These are phyloP conservation scores for Aureobasidium sp. DNA, from an alignment of 2,329 filamentous ascomycete species.

Conservation along the genomic window DNA sequence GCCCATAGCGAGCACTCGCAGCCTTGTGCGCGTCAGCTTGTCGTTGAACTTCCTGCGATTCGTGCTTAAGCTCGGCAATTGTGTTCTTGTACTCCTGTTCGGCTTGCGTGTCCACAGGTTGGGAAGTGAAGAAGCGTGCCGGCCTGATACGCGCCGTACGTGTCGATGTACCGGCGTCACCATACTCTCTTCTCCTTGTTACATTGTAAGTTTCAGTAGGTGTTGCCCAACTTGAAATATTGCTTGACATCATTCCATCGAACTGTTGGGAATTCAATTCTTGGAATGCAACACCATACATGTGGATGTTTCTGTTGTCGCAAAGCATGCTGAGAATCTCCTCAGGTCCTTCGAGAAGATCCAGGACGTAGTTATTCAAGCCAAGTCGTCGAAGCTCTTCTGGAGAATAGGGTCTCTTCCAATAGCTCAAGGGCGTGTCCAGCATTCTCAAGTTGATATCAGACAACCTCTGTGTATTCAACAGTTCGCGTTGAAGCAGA, in stretches of 20 bases:
- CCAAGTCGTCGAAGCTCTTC: constrained; percentile 52
- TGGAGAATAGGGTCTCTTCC: constrained; percentile 45
- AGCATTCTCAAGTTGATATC: constrained; percentile 64
- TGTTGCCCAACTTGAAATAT: constrained; percentile 62
- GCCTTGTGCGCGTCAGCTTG: constrained; percentile 23
- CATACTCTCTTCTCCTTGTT: constrained; percentile 70
- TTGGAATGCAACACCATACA: constrained; percentile 54
- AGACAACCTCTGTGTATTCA: constrained; percentile 54
- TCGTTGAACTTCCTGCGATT: constrained; percentile 30
- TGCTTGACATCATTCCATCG: constrained; percentile 50
- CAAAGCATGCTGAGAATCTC: constrained; percentile 85
- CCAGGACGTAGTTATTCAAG: constrained; percentile 71
- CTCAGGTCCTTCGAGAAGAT: constrained; percentile 72
- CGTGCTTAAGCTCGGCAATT: constrained; percentile 34
- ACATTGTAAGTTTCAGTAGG: constrained; percentile 57
- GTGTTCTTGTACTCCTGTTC: constrained; percentile 53
- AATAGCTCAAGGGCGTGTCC: constrained; percentile 44
- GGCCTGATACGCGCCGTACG: constrained; percentile 51
- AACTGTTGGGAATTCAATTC: constrained; percentile 62
- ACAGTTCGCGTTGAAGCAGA: constrained; percentile 59
- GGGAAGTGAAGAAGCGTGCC: constrained; percentile 67
- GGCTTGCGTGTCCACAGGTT: constrained; percentile 59
- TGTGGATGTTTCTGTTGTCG: constrained; percentile 59
- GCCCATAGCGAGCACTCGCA: constrained; percentile 13
- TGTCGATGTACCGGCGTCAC: constrained; percentile 62